Base-by-base conservation (phyloP, 2,329 filamentous ascomycete genomes). In the Penicillium psychrosexuale region DNA sequence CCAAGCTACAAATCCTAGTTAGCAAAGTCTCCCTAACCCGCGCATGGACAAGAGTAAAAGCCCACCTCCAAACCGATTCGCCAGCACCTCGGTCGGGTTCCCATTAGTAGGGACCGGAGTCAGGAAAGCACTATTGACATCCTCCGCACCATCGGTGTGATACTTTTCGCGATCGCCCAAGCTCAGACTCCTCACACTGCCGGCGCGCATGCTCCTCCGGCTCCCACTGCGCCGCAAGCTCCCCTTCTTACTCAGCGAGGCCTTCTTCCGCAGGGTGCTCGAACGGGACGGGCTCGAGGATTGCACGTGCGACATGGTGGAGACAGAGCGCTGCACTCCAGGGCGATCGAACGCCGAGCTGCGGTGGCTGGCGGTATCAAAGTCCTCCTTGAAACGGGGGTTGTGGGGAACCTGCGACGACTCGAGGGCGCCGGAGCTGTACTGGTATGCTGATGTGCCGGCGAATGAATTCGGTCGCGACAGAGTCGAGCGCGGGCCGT, bases 201-300 rank as follows among this genome's bases (percentile, higher is more conserved):
- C 92, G 28, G 92, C 90, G 68, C 86, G 87, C 75, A 90, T 84
- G 72, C 90, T 96, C 64, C 86, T 84, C 51, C 88, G 86, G 73
- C 92, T 97, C 61, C 85, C 81, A 69, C 86, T 91, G 64, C 91
- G 87, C 73, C 86, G 88, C 62, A 96, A 69, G 68, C 91, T 95
- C 37, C 80, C 82, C 57, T 81, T 85, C 66, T 88, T 84, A 62
- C 87, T 87, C 55, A 97, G 70, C 9, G 91, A 96, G 24, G 79
- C 79, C 75, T 91, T 94, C 80, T 97, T 97, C 79, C 90, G 94
- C 64, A 97, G 80, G 0, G 92, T 97, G 56, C 90, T 90, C 58
- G 80, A 80, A 53, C 85, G 68, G 17, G 75, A 73, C 15, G 76
- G 75, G 5, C 72, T 66, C 22, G 69, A 59, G 33, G 76, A 75